Conservation (phyloP, 73 alveolate genomes). For the Urostyla sp. region DNA sequence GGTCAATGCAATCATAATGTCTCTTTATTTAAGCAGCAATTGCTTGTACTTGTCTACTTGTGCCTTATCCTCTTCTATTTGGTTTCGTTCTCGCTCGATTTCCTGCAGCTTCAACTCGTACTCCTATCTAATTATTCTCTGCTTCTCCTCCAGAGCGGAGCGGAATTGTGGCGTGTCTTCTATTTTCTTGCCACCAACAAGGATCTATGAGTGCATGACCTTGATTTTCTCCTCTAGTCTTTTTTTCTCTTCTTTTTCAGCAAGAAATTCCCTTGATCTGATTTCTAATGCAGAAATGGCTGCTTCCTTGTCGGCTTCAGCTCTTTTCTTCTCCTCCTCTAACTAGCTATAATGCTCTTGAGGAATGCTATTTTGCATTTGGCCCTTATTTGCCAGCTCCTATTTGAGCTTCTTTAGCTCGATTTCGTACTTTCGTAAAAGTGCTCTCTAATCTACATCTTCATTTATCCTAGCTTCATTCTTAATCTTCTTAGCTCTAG, state of each 20-base stretch:
- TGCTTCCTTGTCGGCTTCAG: conserved; percentile 95
- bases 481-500: conserved; percentile 97
- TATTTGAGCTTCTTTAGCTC: conserved; percentile 94
- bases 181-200: conserved; percentile 95
- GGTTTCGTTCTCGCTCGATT: conserved; percentile 92
- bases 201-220: conserved; percentile 93
- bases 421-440: conserved; percentile 95
- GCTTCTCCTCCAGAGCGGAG: conserved; percentile 91
- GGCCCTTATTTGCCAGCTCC: conserved; percentile 91
- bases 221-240: conserved; percentile 95
- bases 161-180: conserved; percentile 97
- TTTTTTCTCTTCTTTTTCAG: conserved; percentile 95
- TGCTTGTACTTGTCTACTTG: conserved; percentile 98
- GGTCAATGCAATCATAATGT: conserved; percentile 99
- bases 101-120: conserved; percentile 93
- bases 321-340: conserved; percentile 93
- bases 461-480: conserved; percentile 95
- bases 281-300: conserved; percentile 95
- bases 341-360: conserved; percentile 66
- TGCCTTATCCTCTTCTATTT: conserved; percentile 94
- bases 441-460: conserved; percentile 97
- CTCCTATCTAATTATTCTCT: conserved; percentile 74
- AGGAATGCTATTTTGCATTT: background rate
- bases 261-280: conserved; percentile 90
- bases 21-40: conserved; percentile 96